phyloP scores from a whole-genome alignment of 257 asterid genomes.

The Petunia secreta region DNA sequence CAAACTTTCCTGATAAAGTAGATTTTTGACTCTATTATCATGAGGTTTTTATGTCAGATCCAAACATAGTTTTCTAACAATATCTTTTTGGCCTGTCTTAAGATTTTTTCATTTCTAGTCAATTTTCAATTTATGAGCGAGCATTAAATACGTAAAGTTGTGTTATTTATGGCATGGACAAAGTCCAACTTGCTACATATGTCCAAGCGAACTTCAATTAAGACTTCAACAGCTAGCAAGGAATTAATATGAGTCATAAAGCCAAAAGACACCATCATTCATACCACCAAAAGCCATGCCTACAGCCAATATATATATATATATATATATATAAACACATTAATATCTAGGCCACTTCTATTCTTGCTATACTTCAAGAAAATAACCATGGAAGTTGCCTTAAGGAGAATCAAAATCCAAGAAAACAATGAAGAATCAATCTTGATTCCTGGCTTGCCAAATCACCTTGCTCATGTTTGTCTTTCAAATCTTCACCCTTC shows the following conservation, averaged over 20 bases:
- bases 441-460: slow-evolving; percentile 67
- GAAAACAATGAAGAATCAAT: slow-evolving; percentile 12
- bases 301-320: too few species aligned
- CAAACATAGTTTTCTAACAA: not conserved
- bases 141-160: slow-evolving; percentile 13
- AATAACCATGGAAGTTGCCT: not conserved
- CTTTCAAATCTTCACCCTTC: slow-evolving; percentile 57
- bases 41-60: slow-evolving; percentile 3
- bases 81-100: not conserved
- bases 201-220: not conserved
- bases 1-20: not conserved
- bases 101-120: not conserved
- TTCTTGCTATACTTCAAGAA: not conserved
- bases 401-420: not conserved
- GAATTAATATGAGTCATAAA: too few species aligned
- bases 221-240: not conserved
- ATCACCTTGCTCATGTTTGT: slow-evolving; percentile 64
- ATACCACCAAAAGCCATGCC: not conserved
- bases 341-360: not conserved
- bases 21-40: not conserved
- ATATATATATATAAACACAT: too few species aligned
- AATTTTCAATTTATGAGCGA: not conserved
- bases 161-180: not conserved
- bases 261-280: not conserved
- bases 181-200: slow-evolving; percentile 6